These are phyloP conservation scores for Rhizoctonia solani DNA, from an alignment of 1,284 basidiomycete genomes.

Conservation along the genomic window DNA sequence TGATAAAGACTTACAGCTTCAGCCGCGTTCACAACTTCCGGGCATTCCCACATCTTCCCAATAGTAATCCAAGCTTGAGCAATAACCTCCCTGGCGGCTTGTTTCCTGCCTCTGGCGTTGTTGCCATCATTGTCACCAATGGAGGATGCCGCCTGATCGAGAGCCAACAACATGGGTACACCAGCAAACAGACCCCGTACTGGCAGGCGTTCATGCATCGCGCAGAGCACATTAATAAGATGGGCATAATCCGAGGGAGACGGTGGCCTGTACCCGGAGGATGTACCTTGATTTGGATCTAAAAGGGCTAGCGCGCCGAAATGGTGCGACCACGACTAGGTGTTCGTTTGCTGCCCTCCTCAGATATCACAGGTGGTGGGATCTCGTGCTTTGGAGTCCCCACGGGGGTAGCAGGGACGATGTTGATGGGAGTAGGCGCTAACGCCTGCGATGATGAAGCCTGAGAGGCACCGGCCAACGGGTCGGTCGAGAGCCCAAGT, in stretches of 20 bases:
- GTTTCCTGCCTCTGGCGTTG: slow-evolving; percentile 53
- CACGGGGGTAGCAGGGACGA: slow-evolving; percentile 50
- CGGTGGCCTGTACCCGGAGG: slow-evolving; percentile 45
- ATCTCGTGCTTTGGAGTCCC: slow-evolving; percentile 39
- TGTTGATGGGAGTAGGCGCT: slow-evolving; percentile 47
- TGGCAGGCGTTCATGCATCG: slow-evolving; percentile 71
- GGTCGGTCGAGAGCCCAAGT: slow-evolving; percentile 53
- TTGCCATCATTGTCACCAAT: slow-evolving; percentile 48
- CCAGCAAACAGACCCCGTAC: slow-evolving; percentile 74
- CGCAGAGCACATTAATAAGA: slow-evolving; percentile 69
- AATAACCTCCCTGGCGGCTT: slow-evolving; percentile 67
- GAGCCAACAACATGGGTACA: slow-evolving; percentile 81
- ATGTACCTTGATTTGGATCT: slow-evolving; percentile 40
- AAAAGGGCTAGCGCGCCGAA: slow-evolving; percentile 44
- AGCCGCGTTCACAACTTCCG: slow-evolving; percentile 58
- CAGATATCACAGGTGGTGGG: slow-evolving; percentile 13
- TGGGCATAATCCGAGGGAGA: slow-evolving; percentile 77
- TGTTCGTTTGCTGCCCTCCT: slow-evolving; percentile 31
- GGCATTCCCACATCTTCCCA: slow-evolving; percentile 71
- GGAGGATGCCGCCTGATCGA: slow-evolving; percentile 61
- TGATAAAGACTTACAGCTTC: slow-evolving; percentile 54
- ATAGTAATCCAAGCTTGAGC: slow-evolving; percentile 68
- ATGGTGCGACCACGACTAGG: slow-evolving; percentile 38
- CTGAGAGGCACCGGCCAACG: slow-evolving; percentile 48
- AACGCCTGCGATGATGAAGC: slow-evolving; percentile 39